Conservation (phyloP, 495 filamentous ascomycete species). For the Xylaria scruposa region DNA sequence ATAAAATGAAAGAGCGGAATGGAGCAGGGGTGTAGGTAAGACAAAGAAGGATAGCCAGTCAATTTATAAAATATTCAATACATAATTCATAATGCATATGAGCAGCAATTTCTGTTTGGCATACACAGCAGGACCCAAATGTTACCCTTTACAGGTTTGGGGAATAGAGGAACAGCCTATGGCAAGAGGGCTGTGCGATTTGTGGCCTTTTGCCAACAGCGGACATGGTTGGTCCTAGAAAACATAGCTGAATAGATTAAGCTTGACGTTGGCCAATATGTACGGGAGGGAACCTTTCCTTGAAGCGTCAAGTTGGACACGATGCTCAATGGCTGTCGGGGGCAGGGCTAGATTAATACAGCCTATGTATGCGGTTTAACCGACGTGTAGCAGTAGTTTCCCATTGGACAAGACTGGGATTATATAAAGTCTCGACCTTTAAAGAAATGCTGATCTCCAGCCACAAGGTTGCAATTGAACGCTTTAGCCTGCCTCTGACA, state of each 20-base stretch:
- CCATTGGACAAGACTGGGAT: constrained; percentile 17
- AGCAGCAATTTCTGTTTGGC: constrained; percentile 27
- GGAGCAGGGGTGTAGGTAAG: constrained; percentile 25
- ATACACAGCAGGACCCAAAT: constrained; percentile 14
- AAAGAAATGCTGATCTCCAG: constrained; percentile 15
- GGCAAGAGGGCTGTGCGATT: constrained; percentile 5
- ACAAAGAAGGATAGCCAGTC: constrained; percentile 26
- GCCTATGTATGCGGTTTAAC: constrained; percentile 28
- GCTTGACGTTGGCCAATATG: constrained; percentile 7
- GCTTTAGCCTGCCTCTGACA: constrained; percentile 18
- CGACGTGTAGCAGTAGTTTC: background rate
- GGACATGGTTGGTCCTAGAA: background rate
- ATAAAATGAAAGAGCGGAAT: constrained; percentile 18
- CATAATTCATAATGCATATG: constrained; percentile 32
- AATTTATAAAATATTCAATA: constrained; percentile 25
- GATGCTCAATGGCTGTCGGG: constrained; percentile 3
- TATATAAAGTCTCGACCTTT: constrained; percentile 16
- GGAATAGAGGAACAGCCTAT: constrained; percentile 18
- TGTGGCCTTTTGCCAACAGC: constrained; percentile 2
- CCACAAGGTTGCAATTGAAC: constrained; percentile 25
- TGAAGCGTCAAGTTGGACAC: constrained; percentile 9
- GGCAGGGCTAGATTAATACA: constrained; percentile 23
- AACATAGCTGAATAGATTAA: constrained; percentile 21
- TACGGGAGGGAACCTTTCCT: constrained; percentile 14
- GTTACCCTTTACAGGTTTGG: constrained; percentile 9